Percentiles rank a stretch among this genome's conserved stretches.
Conservation (phyloP, 2,329 filamentous ascomycete genomes). For the Byssochlamys sp. region DNA sequence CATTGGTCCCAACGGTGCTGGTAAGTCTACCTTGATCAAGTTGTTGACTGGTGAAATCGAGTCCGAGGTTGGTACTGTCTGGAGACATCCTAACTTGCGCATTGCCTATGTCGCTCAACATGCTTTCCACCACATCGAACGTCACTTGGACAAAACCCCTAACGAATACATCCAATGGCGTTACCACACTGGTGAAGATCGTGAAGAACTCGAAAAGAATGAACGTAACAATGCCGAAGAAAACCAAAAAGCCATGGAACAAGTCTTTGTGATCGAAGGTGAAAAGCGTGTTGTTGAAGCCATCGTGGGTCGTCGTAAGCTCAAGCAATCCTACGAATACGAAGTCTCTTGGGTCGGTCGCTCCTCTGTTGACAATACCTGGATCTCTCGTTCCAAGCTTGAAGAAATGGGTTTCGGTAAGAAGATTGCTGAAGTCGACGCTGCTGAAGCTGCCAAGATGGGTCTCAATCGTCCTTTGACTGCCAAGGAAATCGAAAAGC, state of each 20-base stretch:
- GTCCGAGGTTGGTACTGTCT: conserved; percentile 88
- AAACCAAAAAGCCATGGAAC: conserved; percentile 98
- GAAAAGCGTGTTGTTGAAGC: conserved; percentile 84
- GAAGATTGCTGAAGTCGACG: conserved; percentile 96
- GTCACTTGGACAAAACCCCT: conserved; percentile 93
- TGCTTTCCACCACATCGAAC: conserved; percentile 97
- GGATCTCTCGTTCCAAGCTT: conserved; percentile 90
- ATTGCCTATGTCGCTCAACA: conserved; percentile 99
- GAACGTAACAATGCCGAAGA: conserved; percentile 98
- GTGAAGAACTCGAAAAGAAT: conserved; percentile 99
- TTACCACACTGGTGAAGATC: conserved; percentile 99
- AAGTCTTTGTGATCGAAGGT: conserved; percentile 90
- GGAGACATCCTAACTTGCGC: conserved; percentile 99
- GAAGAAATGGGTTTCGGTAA: too few species aligned
- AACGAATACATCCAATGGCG: conserved; percentile 99
- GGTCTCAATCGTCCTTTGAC: conserved; percentile 78
- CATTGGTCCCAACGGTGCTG: conserved; percentile 98
- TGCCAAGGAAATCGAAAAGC: conserved; percentile 80
- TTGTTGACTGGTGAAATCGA: conserved; percentile 97
- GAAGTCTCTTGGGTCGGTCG: conserved; percentile 99
- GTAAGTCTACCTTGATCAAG: conserved; percentile 98
- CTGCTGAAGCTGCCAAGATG: conserved; percentile 97
- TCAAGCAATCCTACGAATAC: conserved; percentile 99
- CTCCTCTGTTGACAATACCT: conserved; percentile 91
- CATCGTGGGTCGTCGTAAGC: conserved; percentile 93